phyloP scores from a whole-genome alignment of 176 grass and related monocot genomes.

The Tillandsia leiboldiana region DNA sequence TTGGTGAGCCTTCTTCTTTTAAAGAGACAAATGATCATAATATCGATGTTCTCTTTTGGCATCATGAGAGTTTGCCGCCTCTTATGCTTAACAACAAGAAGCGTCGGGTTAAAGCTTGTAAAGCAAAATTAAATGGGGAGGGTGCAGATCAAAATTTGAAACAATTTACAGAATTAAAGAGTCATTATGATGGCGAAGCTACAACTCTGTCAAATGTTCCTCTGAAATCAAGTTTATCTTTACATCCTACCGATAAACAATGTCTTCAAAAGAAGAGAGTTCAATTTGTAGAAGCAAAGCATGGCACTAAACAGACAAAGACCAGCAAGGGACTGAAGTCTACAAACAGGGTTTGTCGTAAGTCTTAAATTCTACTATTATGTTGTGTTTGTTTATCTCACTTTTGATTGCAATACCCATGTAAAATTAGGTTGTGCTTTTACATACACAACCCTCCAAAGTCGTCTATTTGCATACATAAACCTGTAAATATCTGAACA shows the following conservation, averaged over 20 bases:
- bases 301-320: conserved; percentile 29
- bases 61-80: conserved; percentile 16
- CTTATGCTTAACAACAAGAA: conserved; percentile 45
- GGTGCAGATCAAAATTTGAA: conserved; percentile 29
- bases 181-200: background rate
- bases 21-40: conserved; percentile 9
- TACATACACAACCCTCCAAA: background rate
- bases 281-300: conserved; percentile 45
- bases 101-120: conserved; percentile 29
- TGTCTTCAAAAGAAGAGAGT: conserved; percentile 47
- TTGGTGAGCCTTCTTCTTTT: background rate
- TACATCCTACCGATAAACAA: conserved; percentile 20
- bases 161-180: conserved; percentile 12
- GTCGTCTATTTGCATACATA: no score
- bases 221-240: conserved; percentile 12
- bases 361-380: conserved; percentile 12
- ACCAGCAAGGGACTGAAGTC: conserved; percentile 22
- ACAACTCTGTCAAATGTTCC: conserved; percentile 10
- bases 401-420: background rate
- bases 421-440: no score
- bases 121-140: conserved; percentile 26
- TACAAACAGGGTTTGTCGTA: conserved; percentile 42
- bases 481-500: no score
- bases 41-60: conserved; percentile 20
- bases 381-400: conserved; percentile 5